A percentile compares a stretch with the other conserved stretches of the same genome.
phyloP scores from a whole-genome alignment of 441 rosid species.

The Euphorbia schlechtendalii region DNA sequence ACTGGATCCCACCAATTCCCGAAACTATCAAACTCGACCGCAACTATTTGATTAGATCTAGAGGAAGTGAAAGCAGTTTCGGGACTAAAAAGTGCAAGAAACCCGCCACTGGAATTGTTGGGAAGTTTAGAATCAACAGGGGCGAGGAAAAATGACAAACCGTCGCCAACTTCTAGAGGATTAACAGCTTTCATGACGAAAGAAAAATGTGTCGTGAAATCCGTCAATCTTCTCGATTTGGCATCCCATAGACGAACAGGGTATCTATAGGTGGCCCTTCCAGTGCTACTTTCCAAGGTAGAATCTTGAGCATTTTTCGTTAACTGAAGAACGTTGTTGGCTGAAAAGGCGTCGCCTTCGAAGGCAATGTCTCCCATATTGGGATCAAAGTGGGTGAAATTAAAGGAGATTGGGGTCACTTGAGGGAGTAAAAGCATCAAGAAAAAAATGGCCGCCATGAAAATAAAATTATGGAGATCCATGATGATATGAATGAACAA shows the following conservation, averaged over 20 bases:
- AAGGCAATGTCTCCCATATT: conserved; percentile 31
- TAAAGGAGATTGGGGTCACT: conserved; percentile 40
- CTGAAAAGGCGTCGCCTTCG: conserved; percentile 42
- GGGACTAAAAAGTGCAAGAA: conserved; percentile 33
- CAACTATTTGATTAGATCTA: conserved; percentile 28
- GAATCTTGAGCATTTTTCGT: conserved; percentile 29
- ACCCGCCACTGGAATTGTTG: conserved; percentile 33
- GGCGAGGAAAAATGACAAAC: conserved; percentile 43
- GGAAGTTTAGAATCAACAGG: conserved; percentile 37
- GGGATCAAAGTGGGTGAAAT: conserved; percentile 34
- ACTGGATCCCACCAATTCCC: conserved; percentile 38
- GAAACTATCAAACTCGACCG: conserved; percentile 48
- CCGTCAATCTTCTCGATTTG: conserved; percentile 27
- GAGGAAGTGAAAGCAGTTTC: conserved; percentile 14
- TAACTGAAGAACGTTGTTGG: conserved; percentile 26
- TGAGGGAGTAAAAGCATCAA: conserved; percentile 23
- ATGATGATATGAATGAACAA: not conserved
- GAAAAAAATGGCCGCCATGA: conserved; percentile 12
- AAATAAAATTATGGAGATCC: not conserved
- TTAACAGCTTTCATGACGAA: conserved; percentile 25
- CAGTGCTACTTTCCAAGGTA: conserved; percentile 30
- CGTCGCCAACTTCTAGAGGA: conserved; percentile 26
- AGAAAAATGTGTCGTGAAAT: conserved; percentile 47
- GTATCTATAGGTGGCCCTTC: conserved; percentile 36
- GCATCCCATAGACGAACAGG: conserved; percentile 50